Conservation (phyloP, 257 asterid species). For the Nicotiana attenuata region DNA sequence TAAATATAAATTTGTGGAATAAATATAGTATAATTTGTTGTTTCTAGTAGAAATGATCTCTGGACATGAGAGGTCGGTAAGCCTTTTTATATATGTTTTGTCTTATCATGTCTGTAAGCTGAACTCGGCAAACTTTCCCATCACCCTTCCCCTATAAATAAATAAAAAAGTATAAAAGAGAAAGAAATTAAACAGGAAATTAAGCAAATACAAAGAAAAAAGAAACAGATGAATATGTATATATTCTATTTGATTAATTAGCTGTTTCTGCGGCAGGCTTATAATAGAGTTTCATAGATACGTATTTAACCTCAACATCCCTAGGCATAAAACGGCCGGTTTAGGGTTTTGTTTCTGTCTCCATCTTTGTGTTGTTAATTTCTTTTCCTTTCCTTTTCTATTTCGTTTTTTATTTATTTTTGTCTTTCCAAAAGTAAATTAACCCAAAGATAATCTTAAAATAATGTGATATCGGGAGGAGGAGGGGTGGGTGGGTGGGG, state of each 20-base stretch:
- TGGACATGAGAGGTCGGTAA: neutral
- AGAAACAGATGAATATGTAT: neutral
- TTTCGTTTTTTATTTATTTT: too few species aligned
- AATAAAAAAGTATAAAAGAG: neutral
- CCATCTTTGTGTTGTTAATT: too few species aligned
- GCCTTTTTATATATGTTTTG: neutral
- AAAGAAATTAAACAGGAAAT: neutral
- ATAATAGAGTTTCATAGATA: neutral
- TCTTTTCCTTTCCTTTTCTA: too few species aligned
- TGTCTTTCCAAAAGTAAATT: too few species aligned
- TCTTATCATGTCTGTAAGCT: neutral
- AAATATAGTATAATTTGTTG: neutral
- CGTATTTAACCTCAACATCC: neutral
- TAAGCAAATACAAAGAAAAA: neutral
- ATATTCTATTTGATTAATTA: too few species aligned
- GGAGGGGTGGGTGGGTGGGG: too few species aligned
- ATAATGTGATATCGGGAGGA: too few species aligned
- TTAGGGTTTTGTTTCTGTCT: too few species aligned
- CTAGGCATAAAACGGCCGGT: neutral
- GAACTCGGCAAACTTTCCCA: neutral
- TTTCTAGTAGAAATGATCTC: neutral
- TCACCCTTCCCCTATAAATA: neutral
- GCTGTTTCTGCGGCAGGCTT: neutral
- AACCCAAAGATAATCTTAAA: too few species aligned
- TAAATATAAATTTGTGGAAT: neutral